Conservation (phyloP, 1,284 basidiomycete genomes). For the Fistulinella cinereoalba region DNA sequence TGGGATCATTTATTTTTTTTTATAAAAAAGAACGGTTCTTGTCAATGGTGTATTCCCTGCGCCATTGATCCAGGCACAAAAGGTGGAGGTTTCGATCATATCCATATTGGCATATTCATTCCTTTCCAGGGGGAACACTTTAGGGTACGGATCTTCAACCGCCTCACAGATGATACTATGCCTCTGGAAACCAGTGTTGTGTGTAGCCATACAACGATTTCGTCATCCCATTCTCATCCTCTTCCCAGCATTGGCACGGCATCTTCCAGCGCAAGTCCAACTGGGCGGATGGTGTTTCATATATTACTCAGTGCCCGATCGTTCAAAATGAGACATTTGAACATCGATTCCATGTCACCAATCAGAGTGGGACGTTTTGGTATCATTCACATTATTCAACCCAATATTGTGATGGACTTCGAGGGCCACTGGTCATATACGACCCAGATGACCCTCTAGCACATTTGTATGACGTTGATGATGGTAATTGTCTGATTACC, state of each 20-base stretch:
- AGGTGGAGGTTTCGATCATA: constrained; percentile 2
- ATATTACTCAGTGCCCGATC: constrained; percentile 36
- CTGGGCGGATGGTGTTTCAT: constrained; percentile 33
- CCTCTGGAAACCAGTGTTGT: constrained; percentile 30
- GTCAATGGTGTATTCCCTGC: constrained; percentile 14
- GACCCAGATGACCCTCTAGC: constrained; percentile 37
- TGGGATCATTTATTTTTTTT: not conserved
- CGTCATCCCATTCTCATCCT: too few relatives aligned
- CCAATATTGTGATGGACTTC: constrained; percentile 48
- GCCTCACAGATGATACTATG: constrained; percentile 28
- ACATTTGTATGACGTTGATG: constrained; percentile 39
- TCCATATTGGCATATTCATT: not conserved
- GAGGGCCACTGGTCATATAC: constrained; percentile 42
- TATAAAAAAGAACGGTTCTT: constrained; percentile 16
- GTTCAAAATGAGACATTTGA: constrained; percentile 20
- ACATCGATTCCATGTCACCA: constrained; percentile 8
- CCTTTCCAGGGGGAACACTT: constrained; percentile 10
- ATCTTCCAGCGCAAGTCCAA: constrained; percentile 30
- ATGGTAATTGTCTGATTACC: constrained; percentile 24
- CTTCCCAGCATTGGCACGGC: constrained; percentile 37
- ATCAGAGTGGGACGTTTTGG: not conserved
- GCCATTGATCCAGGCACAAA: constrained; percentile 16
- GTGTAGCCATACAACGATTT: not conserved
- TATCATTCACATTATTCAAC: not conserved
- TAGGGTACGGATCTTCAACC: constrained; percentile 23